phyloP scores from a whole-genome alignment of 1,284 basidiomycete species.

The Papiliotrema laurentii region DNA sequence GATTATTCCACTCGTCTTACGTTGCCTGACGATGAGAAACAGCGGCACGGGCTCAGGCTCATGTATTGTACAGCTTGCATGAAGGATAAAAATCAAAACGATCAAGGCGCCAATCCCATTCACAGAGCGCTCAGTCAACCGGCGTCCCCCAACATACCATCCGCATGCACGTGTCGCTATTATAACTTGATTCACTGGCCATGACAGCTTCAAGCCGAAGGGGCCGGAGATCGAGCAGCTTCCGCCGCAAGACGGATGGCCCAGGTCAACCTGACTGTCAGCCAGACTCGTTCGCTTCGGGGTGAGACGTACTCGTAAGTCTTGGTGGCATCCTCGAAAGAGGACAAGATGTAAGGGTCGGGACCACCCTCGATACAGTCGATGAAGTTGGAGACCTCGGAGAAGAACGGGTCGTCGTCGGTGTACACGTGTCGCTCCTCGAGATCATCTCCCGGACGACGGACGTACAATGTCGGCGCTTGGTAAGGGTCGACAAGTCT shows the following conservation, averaged over 20 bases:
- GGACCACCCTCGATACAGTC: slow-evolving; percentile 64
- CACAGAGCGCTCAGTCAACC: too few relatives aligned
- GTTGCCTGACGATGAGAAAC: too few relatives aligned
- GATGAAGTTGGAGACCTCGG: slow-evolving; percentile 77
- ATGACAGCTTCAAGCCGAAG: not conserved
- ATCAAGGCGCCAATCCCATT: too few relatives aligned
- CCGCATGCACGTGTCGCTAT: too few relatives aligned
- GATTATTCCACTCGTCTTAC: too few relatives aligned
- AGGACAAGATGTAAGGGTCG: slow-evolving; percentile 44
- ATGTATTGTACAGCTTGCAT: too few relatives aligned
- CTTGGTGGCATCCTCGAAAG: slow-evolving; percentile 60
- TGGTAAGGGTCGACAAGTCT: slow-evolving; percentile 72
- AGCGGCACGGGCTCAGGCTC: too few relatives aligned
- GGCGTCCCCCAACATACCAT: too few relatives aligned
- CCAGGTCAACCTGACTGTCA: slow-evolving; percentile 30
- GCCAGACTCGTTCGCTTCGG: not conserved
- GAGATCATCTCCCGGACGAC: slow-evolving; percentile 71
- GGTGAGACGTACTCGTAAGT: slow-evolving; percentile 15
- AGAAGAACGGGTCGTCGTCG: slow-evolving; percentile 89
- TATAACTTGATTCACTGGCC: too few relatives aligned
- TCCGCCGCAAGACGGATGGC: slow-evolving; percentile 74
- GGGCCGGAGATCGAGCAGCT: slow-evolving; percentile 21
- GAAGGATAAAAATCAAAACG: too few relatives aligned
- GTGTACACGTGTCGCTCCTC: slow-evolving; percentile 61
- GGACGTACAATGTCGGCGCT: slow-evolving; percentile 72